phyloP scores from a whole-genome alignment of 2,329 filamentous ascomycete genomes.

The Xylaria multiplex region DNA sequence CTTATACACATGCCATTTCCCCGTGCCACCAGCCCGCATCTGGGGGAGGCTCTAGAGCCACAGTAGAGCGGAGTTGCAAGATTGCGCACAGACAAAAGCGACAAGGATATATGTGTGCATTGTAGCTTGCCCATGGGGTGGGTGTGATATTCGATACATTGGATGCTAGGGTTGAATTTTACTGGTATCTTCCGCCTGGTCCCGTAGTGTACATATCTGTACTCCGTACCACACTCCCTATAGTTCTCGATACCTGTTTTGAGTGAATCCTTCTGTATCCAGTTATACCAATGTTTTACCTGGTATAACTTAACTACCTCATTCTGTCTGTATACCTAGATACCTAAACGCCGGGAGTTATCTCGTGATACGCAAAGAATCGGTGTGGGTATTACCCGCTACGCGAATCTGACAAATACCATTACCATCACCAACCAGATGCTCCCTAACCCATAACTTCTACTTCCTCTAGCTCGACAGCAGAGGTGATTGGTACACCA shows the following conservation, averaged over 20 bases:
- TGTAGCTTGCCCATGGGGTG: constrained; percentile 19
- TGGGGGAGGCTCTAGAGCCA: constrained; percentile 26
- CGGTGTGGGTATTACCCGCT: not conserved
- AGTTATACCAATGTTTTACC: too few species aligned
- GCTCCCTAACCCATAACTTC: not conserved
- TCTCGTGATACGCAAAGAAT: constrained; percentile 10
- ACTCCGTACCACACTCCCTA: not conserved
- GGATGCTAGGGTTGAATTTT: not conserved
- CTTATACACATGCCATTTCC: not conserved
- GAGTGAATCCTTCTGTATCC: too few species aligned
- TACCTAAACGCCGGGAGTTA: too few species aligned
- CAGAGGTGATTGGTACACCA: not conserved
- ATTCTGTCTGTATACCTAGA: too few species aligned
- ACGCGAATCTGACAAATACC: constrained; percentile 17
- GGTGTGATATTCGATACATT: constrained; percentile 18
- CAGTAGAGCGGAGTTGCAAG: constrained; percentile 1
- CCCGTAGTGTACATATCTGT: not conserved
- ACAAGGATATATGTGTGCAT: constrained; percentile 7
- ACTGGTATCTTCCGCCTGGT: not conserved
- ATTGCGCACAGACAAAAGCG: constrained; percentile 19
- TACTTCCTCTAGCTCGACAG: not conserved
- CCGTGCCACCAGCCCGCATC: constrained; percentile 5
- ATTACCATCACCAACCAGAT: constrained; percentile 5
- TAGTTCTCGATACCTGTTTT: not conserved
- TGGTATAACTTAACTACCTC: too few species aligned